Percentiles rank a stretch among this genome's conserved stretches.
Conservation (phyloP, 768 basidiomycete species). For the Hericium rajendrae region DNA sequence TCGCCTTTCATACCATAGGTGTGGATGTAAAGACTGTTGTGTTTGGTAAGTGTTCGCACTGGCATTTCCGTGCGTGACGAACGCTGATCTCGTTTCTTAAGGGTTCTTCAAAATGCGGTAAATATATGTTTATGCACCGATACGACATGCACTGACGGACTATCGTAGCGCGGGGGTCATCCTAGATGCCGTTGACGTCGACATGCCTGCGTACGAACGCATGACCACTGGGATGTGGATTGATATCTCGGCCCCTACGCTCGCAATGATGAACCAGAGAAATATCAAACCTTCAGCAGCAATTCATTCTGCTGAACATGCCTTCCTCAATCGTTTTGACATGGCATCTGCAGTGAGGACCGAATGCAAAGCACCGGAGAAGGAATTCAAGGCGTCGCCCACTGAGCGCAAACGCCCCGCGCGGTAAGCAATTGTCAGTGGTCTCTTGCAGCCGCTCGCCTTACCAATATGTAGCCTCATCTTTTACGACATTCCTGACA, state of each 20-base stretch:
- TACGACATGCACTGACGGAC: slow-evolving; percentile 3
- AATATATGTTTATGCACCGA: background rate
- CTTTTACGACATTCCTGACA: slow-evolving; percentile 68
- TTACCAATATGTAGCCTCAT: slow-evolving; percentile 43
- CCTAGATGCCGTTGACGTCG: slow-evolving; percentile 68
- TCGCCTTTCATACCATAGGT: slow-evolving; percentile 29
- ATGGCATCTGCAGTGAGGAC: slow-evolving; percentile 63
- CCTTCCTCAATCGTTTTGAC: slow-evolving; percentile 68
- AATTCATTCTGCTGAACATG: slow-evolving; percentile 81
- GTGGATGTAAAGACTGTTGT: slow-evolving; percentile 60
- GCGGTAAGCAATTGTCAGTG: slow-evolving; percentile 28
- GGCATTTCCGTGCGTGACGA: background rate
- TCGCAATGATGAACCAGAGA: slow-evolving; percentile 44
- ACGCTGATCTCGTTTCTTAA: slow-evolving; percentile 17
- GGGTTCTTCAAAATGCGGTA: slow-evolving; percentile 78
- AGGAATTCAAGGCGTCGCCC: slow-evolving; percentile 49
- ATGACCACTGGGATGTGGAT: slow-evolving; percentile 74
- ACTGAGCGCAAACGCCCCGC: slow-evolving; percentile 60
- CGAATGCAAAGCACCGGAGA: slow-evolving; percentile 75
- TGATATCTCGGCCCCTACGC: slow-evolving; percentile 48
- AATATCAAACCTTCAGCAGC: slow-evolving; percentile 63
- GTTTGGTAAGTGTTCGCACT: slow-evolving; percentile 44
- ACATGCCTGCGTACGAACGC: slow-evolving; percentile 69
- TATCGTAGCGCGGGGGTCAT: slow-evolving; percentile 44
- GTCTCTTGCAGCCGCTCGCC: background rate